phyloP scores from a whole-genome alignment of 768 basidiomycete genomes.

The Asterophora parasitica region DNA sequence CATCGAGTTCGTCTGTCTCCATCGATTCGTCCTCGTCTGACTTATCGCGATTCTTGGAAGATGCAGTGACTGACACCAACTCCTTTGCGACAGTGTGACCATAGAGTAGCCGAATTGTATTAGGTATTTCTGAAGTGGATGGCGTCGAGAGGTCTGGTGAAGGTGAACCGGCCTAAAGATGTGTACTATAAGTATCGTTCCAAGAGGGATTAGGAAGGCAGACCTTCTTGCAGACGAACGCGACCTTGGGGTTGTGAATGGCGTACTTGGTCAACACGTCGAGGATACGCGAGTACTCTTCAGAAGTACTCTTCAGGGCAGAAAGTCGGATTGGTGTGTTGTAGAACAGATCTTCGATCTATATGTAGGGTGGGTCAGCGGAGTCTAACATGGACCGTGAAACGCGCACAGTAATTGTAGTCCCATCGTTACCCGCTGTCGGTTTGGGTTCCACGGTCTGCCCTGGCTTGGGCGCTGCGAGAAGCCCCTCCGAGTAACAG shows the following conservation, averaged over 20 bases:
- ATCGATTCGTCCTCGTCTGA: constrained; percentile 22
- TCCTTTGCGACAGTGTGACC: constrained; percentile 78
- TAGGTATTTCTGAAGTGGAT: constrained; percentile 52
- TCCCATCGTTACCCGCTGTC: constrained; percentile 93
- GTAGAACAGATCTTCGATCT: constrained; percentile 93
- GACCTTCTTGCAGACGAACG: constrained; percentile 93
- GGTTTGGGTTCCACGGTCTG: constrained; percentile 76
- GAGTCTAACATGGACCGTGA: neutral
- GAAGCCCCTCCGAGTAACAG: constrained; percentile 70
- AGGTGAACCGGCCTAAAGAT: constrained; percentile 57
- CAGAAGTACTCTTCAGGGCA: constrained; percentile 77
- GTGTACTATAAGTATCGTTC: neutral
- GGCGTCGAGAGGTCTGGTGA: constrained; percentile 83
- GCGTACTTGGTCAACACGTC: constrained; percentile 93
- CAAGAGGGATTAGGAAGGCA: neutral
- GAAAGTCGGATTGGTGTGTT: constrained; percentile 86
- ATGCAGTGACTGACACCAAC: constrained; percentile 45
- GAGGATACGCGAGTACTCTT: constrained; percentile 88
- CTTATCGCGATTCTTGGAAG: constrained; percentile 24
- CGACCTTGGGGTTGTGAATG: constrained; percentile 83
- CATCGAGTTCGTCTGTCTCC: constrained; percentile 26
- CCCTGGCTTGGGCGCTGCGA: constrained; percentile 68
- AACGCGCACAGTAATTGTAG: constrained; percentile 67
- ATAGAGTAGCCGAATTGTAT: constrained; percentile 78
- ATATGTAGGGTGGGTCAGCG: constrained; percentile 48